Evolutionary conservation across 345 rosid genomes (phyloP), one percentile per base, ranked within the genome.

Genomic region (Pistacia atlantica): DNA sequence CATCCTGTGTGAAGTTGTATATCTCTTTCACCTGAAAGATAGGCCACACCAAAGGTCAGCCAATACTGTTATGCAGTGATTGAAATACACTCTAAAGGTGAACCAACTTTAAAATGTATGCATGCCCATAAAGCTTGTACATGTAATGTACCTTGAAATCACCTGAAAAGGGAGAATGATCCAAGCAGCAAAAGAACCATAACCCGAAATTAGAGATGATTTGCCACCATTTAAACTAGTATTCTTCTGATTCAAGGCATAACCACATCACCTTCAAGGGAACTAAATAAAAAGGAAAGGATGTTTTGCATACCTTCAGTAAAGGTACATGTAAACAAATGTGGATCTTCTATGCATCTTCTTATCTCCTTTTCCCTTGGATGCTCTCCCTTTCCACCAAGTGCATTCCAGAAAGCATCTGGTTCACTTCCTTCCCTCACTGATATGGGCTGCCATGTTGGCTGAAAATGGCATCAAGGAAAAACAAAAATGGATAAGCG

Each of bases 341-440:
- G 89, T 14, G 94, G 92, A 84, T 90, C 98, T 83, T 92, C 97
- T 62, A 75, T 61, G 64, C 65, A 77, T 76, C 84, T 83, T 69
- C 76, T 83, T 55, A 77, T 80, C 82, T 77, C 81, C 75, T 90
- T 90, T 80, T 89, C 93, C 74, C 78, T 89, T 45, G 95, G 87
- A 83, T 94, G 87, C 75, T 94, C 98, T 51, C 86, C 63, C 81
- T 86, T 94, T 78, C 91, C 98, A 65, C 95, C 98, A 69, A 94
- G 91, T 60, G 86, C 80, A 81, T 86, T 81, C 98, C 98, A 94
- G 80, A 94, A 94, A 51, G 52, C 77, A 62, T 90, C 95, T 18
- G 94, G 87, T 89, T 94, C 98, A 79, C 83, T 87, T 65, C 93
- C 97, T 86, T 94, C 98, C 84, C 94, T 85, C 72, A 88, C 78